Evolutionary conservation across 1,284 basidiomycete genomes (phyloP), one percentile per base, ranked within the genome.

Genomic region (Violaceomyces palustris): DNA sequence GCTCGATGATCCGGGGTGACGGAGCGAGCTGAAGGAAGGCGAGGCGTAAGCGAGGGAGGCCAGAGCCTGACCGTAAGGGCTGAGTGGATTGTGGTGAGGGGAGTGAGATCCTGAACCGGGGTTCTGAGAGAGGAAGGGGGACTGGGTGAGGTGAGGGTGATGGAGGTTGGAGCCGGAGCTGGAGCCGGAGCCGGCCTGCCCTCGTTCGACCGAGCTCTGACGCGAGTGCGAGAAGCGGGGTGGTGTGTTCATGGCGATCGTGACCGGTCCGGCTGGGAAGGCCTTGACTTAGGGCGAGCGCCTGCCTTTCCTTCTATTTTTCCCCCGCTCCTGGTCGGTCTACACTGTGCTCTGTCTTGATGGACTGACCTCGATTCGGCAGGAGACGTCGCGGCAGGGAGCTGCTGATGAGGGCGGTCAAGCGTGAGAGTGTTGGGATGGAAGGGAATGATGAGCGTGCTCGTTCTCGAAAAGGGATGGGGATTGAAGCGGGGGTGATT

Each of bases 211-310:
- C 3, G 57, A 60, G 42, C 57, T 49, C 42, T 60, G 57, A 17
- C 57, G 47, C n/a, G 57, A 60, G 27, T 55, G 57, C 11, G 57
- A 60, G 39, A 51, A 60, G 31, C 31, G 47, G 14, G 57, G 57
- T 14, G 57, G 52, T 11, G 57, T 60, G 40, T 60, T 60, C 57
- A 60, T 60, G 34, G 34, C n/a, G n/a, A n/a, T n/a, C n/a, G n/a
- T n/a, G n/a, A n/a, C n/a, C n/a, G n/a, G n/a, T n/a, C n/a, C n/a
- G n/a, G n/a, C n/a, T n/a, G n/a, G n/a, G n/a, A n/a, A n/a, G n/a
- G n/a, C n/a, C n/a, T n/a, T n/a, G n/a, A n/a, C n/a, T n/a, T n/a
- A n/a, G n/a, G n/a, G n/a, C n/a, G n/a, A n/a, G n/a, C n/a, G n/a
- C n/a, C n/a, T n/a, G n/a, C n/a, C n/a, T n/a, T n/a, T n/a, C n/a